A percentile compares a stretch with the other conserved stretches of the same genome.
Evolutionary conservation across 106 monocot species (phyloP).

Genomic region (Acorus gramineus): DNA sequence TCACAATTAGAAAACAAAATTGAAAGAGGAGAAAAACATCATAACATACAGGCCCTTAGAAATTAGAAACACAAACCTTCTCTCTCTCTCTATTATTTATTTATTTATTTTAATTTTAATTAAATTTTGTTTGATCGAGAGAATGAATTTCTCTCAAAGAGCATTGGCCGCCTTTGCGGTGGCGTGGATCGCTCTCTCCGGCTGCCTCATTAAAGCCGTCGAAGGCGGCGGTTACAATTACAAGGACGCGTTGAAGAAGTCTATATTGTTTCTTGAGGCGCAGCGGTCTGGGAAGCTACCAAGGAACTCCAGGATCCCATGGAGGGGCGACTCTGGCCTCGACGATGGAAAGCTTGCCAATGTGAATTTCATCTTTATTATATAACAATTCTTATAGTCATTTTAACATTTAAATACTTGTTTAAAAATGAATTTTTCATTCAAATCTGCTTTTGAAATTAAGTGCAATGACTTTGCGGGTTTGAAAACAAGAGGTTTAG

Average conservation of each 20-base stretch:
- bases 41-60: too few species aligned
- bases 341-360: conserved; percentile 49
- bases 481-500: too few species aligned
- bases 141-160: conserved; percentile 3
- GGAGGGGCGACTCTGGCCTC: conserved; percentile 70
- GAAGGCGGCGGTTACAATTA: conserved; percentile 23
- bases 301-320: conserved; percentile 33
- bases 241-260: conserved; percentile 54
- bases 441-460: too few species aligned
- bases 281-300: conserved; percentile 65
- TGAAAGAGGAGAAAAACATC: too few species aligned
- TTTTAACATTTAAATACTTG: too few species aligned
- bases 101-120: too few species aligned
- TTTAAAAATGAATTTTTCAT: too few species aligned
- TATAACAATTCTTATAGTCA: not conserved
- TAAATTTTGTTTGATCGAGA: too few species aligned
- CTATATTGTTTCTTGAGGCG: conserved; percentile 55
- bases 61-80: too few species aligned
- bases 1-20: too few species aligned
- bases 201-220: conserved; percentile 6
- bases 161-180: conserved; percentile 3
- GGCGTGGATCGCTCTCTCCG: conserved; percentile 19
- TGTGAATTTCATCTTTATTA: conserved; percentile 16
- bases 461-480: too few species aligned
- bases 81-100: too few species aligned